phyloP scores from a whole-genome alignment of 441 rosid species.

The Euphorbia corollata region DNA sequence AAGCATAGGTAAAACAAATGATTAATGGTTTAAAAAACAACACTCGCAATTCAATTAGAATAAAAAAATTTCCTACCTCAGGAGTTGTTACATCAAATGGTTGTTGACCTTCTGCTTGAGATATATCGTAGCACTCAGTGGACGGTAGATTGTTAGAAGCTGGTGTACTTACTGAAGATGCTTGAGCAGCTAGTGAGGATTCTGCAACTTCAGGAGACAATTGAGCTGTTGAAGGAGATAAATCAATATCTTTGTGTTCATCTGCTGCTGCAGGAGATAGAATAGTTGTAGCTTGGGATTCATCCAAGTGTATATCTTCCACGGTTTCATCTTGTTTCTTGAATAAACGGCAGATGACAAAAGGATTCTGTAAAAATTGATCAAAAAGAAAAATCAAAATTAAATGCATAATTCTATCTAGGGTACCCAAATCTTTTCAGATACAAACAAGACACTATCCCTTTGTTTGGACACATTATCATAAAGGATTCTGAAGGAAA shows the following conservation, averaged over 20 bases:
- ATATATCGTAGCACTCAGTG: constrained; percentile 14
- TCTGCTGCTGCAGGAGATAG: constrained; percentile 36
- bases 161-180: constrained; percentile 23
- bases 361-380: constrained; percentile 40
- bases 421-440: no score
- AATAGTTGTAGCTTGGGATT: constrained; percentile 28
- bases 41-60: neutral
- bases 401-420: neutral
- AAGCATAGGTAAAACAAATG: constrained; percentile 10
- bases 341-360: constrained; percentile 69
- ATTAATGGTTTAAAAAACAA: neutral
- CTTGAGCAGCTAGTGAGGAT: constrained; percentile 40
- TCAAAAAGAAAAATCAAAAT: neutral
- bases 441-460: neutral
- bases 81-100: constrained; percentile 19
- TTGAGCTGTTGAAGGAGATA: constrained; percentile 32
- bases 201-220: constrained; percentile 33
- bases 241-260: constrained; percentile 31
- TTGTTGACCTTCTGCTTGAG: constrained; percentile 21
- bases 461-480: no score
- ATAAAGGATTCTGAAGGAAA: neutral
- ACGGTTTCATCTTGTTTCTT: constrained; percentile 47
- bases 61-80: constrained; percentile 33
- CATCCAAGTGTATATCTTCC: constrained; percentile 31
- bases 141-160: constrained; percentile 14